Conservation (phyloP, 164 flowering plant genomes). For the Euptelea pleiosperma region DNA sequence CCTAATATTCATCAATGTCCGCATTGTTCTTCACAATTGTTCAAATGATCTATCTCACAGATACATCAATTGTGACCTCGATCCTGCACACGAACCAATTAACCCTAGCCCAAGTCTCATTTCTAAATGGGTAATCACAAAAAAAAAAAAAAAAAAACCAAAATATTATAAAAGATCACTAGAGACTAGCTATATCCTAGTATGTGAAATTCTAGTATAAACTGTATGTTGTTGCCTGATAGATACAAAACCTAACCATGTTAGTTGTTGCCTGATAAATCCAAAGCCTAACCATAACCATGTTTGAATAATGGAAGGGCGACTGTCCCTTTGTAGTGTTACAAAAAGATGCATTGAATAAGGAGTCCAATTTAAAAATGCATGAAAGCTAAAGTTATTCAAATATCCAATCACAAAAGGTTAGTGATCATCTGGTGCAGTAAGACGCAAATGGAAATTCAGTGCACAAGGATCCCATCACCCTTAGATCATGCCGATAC, state of each 20-base stretch:
- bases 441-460: too few relatives aligned
- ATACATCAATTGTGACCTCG: too few relatives aligned
- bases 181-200: background rate
- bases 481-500: background rate
- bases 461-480: background rate
- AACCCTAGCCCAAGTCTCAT: slow-evolving; percentile 2
- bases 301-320: background rate
- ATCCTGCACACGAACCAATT: slow-evolving; percentile 1
- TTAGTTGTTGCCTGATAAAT: background rate
- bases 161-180: background rate
- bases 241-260: slow-evolving; percentile 11
- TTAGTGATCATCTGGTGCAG: slow-evolving; percentile 1
- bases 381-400: background rate
- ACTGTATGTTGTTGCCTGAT: slow-evolving; percentile 4
- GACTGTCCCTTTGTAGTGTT: background rate
- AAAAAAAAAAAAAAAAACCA: too few relatives aligned
- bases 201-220: background rate
- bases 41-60: too few relatives aligned
- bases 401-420: background rate
- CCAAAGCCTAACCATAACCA: slow-evolving; percentile 6
- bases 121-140: too few relatives aligned
- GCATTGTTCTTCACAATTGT: background rate
- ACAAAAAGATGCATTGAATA: background rate
- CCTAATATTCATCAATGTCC: background rate
- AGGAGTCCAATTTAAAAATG: background rate